Evolutionary conservation across 2,329 filamentous ascomycete species (phyloP).

Genomic region (Neoarthrinium moseri): DNA sequence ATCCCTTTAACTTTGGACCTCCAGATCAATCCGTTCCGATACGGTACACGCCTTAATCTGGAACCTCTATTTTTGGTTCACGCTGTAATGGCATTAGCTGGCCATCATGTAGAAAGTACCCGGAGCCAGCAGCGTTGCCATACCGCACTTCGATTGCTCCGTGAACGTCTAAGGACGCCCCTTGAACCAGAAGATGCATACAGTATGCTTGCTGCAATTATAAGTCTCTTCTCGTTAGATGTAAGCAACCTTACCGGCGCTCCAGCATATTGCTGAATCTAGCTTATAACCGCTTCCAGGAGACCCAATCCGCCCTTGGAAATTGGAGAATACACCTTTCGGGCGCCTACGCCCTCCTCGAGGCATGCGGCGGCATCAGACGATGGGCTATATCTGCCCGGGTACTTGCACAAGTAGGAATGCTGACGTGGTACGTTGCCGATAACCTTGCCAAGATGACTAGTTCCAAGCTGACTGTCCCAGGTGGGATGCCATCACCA

Average conservation of each 20-base stretch:
- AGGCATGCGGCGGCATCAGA: not conserved
- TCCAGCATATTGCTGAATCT: not conserved
- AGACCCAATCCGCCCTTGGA: constrained; percentile 5
- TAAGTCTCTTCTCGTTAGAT: not conserved
- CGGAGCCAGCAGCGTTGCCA: not conserved
- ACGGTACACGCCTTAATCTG: not conserved
- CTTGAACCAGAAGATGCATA: not conserved
- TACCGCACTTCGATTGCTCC: not conserved
- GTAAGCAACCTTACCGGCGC: not conserved
- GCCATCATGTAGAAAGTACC: constrained; percentile 4
- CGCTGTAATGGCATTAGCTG: constrained; percentile 7
- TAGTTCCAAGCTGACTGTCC: not conserved
- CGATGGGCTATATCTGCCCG: not conserved
- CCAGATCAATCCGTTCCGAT: constrained; percentile 2
- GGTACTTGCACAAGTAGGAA: not conserved
- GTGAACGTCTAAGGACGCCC: not conserved
- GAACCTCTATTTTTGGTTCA: constrained; percentile 2
- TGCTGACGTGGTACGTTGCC: not conserved
- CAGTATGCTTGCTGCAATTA: not conserved
- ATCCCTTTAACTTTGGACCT: constrained; percentile 8
- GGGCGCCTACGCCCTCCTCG: constrained; percentile 1
- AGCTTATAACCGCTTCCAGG: not conserved
- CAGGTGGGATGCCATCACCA: constrained; percentile 10
- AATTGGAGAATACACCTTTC: constrained; percentile 7
- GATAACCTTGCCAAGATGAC: no score